Conservation (phyloP, 2,329 filamentous ascomycete genomes). For the Pyrenophora teres region DNA sequence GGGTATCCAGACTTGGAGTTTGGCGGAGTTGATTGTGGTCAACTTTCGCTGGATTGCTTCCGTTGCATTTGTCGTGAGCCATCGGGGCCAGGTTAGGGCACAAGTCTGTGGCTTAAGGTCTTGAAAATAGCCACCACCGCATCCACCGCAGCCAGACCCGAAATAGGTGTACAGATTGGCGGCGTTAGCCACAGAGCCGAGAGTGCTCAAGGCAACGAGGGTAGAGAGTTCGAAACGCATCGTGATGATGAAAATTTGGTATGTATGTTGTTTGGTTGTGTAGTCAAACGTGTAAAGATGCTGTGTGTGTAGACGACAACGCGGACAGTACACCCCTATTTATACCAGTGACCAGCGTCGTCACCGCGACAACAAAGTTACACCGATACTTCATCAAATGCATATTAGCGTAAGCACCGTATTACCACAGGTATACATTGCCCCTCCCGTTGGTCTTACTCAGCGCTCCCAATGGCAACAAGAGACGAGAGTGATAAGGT, state of each 20-base stretch:
- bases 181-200: neutral
- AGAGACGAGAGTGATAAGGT: no score
- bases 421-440: no score
- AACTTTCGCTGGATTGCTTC: neutral
- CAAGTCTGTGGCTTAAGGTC: constrained; percentile 8
- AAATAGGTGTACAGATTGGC: constrained; percentile 11
- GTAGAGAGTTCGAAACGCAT: neutral
- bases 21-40: neutral
- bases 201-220: neutral
- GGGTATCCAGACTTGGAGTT: neutral
- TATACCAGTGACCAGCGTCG: no score
- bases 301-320: no score
- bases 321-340: no score
- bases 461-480: no score
- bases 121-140: constrained; percentile 1
- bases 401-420: no score
- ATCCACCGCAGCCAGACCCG: neutral
- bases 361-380: no score
- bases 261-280: no score
- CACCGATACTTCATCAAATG: no score
- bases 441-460: no score
- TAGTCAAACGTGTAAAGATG: no score
- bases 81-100: neutral
- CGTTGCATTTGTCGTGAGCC: neutral
- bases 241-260: neutral